Evolutionary conservation across 2,329 filamentous ascomycete genomes (phyloP).

Genomic region (Botrytis aclada): DNA sequence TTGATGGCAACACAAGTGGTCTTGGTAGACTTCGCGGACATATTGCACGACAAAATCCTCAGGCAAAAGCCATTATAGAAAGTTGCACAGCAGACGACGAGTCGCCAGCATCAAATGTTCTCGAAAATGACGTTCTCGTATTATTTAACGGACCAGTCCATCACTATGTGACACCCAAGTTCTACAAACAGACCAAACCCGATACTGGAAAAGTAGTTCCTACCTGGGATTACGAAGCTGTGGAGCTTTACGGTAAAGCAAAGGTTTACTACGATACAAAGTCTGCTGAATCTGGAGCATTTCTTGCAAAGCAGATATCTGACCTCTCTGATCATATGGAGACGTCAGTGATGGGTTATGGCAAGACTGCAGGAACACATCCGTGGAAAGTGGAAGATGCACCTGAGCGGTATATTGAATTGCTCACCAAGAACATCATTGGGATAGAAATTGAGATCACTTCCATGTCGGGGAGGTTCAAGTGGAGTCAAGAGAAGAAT

Average conservation of each 20-base stretch:
- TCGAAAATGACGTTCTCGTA: conserved; percentile 56
- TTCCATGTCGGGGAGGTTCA: conserved; percentile 58
- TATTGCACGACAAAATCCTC: conserved; percentile 60
- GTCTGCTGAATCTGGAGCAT: conserved; percentile 44
- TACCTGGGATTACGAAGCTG: conserved; percentile 68
- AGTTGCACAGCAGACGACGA: conserved; percentile 31
- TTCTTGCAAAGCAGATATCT: conserved; percentile 50
- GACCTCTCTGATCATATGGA: conserved; percentile 54
- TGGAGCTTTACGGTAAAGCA: conserved; percentile 59
- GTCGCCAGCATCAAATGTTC: conserved; percentile 27
- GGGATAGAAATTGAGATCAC: conserved; percentile 58
- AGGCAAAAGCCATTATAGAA: conserved; percentile 59
- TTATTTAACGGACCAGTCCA: conserved; percentile 58
- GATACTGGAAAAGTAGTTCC: conserved; percentile 63
- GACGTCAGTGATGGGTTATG: conserved; percentile 54
- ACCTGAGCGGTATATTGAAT: conserved; percentile 52
- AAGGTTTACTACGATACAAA: conserved; percentile 52
- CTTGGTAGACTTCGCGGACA: conserved; percentile 52
- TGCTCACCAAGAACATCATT: conserved; percentile 57
- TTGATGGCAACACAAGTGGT: conserved; percentile 8
- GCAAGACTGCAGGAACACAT: conserved; percentile 36
- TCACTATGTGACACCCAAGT: conserved; percentile 67
- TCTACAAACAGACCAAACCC: conserved; percentile 65
- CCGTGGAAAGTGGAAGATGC: conserved; percentile 59
- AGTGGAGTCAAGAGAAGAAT: conserved; percentile 62